These are phyloP conservation scores for Tuber brumale DNA, from an alignment of 495 filamentous ascomycete genomes.

Conservation along the genomic window DNA sequence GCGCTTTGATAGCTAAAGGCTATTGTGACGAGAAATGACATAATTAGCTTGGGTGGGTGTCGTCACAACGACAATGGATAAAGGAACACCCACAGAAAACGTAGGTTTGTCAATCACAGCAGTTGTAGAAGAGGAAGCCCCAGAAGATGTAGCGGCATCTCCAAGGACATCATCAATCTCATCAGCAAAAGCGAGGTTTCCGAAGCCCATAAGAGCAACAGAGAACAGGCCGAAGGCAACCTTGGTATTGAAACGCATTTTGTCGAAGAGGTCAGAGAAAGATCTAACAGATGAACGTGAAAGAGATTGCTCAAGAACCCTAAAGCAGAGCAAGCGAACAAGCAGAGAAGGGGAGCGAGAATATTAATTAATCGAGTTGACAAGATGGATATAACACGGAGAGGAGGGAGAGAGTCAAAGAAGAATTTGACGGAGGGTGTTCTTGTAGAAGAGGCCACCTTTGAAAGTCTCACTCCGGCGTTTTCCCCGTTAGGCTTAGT, in stretches of 20 bases:
- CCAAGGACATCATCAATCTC: conserved; percentile 55
- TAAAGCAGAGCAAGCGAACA: conserved; percentile 6
- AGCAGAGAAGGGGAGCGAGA: conserved; percentile 4
- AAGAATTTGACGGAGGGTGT: conserved; percentile 23
- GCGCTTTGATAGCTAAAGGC: conserved; percentile 81
- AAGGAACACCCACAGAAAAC: conserved; percentile 67
- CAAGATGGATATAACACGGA: conserved; percentile 3
- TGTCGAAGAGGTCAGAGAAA: conserved; percentile 38
- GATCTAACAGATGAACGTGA: conserved; percentile 19
- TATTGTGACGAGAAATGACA: conserved; percentile 42
- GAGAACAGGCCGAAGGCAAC: conserved; percentile 59
- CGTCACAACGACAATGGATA: neutral
- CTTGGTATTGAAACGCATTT: conserved; percentile 71
- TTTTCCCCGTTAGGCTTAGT: conserved; percentile 25
- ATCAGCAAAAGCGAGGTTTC: conserved; percentile 58
- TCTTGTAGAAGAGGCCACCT: conserved; percentile 41
- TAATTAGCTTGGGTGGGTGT: conserved; percentile 8
- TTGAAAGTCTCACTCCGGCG: conserved; percentile 25
- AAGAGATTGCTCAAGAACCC: conserved; percentile 9
- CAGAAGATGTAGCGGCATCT: conserved; percentile 42
- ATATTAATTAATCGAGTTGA: conserved; percentile 14
- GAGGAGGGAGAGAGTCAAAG: conserved; percentile 12
- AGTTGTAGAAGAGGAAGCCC: conserved; percentile 52
- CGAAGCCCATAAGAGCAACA: conserved; percentile 60
- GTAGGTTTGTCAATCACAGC: conserved; percentile 64